A percentile compares a stretch with the other conserved stretches of the same genome.
phyloP scores from a whole-genome alignment of 2,329 filamentous ascomycete genomes.

The Pseudocercospora eumusae region DNA sequence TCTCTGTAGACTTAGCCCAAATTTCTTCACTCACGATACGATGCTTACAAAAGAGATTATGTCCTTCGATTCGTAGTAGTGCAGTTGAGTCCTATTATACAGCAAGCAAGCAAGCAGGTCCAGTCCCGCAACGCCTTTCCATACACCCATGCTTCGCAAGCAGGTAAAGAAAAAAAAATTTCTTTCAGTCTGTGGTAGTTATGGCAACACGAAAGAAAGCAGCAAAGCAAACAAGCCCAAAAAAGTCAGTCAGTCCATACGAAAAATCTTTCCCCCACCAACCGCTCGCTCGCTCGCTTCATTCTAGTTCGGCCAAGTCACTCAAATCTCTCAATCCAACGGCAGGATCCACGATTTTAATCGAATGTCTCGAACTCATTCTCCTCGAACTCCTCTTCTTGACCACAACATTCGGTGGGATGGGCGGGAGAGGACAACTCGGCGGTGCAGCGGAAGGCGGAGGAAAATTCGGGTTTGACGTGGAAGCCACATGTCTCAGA shows the following conservation, averaged over 20 bases:
- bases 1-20: not conserved
- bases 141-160: not conserved
- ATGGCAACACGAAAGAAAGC: not conserved
- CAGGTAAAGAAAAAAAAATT: not conserved
- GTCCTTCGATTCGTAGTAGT: not conserved
- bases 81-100: conserved; percentile 2
- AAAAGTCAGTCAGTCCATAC: too few species aligned
- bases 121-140: not conserved
- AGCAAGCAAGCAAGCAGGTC: not conserved
- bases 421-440: conserved; percentile 2
- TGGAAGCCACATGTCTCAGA: not conserved
- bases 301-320: conserved; percentile 3
- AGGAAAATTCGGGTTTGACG: conserved; percentile 1
- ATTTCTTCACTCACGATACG: not conserved
- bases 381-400: conserved; percentile 12
- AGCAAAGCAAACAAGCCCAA: not conserved
- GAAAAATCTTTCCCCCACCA: not conserved
- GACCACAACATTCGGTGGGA: conserved; percentile 11
- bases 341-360: conserved; percentile 15
- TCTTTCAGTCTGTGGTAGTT: not conserved
- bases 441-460: conserved; percentile 14
- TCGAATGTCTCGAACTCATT: conserved; percentile 19
- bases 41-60: not conserved
- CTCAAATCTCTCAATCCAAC: not conserved
- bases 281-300: not conserved